Percentiles rank a stretch among this genome's conserved stretches.
Conservation (phyloP, 768 basidiomycete genomes). For the Lanmaoa rubissima region DNA sequence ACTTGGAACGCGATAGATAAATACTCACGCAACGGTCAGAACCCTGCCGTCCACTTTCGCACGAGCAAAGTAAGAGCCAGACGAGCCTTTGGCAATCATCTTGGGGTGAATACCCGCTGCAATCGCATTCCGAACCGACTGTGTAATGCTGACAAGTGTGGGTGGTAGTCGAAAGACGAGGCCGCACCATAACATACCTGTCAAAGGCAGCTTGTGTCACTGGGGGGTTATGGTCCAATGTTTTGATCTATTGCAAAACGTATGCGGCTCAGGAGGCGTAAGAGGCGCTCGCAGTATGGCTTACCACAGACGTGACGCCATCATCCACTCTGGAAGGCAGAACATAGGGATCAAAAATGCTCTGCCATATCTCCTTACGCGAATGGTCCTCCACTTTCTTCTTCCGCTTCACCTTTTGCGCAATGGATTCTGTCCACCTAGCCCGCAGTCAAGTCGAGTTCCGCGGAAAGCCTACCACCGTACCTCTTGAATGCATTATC, state of each 20-base stretch:
- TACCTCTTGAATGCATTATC: slow-evolving; percentile 84
- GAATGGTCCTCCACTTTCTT: slow-evolving; percentile 65
- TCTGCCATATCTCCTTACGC: slow-evolving; percentile 73
- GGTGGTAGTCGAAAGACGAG: slow-evolving; percentile 4
- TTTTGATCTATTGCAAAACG: slow-evolving; percentile 53
- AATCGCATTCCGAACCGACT: slow-evolving; percentile 69
- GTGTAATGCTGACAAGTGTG: slow-evolving; percentile 46
- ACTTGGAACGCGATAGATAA: not conserved
- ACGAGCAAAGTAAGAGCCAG: slow-evolving; percentile 90
- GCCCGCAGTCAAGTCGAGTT: not conserved
- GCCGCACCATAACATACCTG: slow-evolving; percentile 43
- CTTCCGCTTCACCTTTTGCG: slow-evolving; percentile 80
- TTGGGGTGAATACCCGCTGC: slow-evolving; percentile 81
- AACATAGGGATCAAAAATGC: slow-evolving; percentile 71
- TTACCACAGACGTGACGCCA: slow-evolving; percentile 21
- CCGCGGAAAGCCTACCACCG: slow-evolving; percentile 6
- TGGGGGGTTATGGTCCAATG: slow-evolving; percentile 74
- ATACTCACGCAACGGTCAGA: slow-evolving; percentile 75
- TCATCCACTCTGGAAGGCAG: slow-evolving; percentile 32
- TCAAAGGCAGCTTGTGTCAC: slow-evolving; percentile 76
- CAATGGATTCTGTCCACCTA: slow-evolving; percentile 86
- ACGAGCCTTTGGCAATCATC: slow-evolving; percentile 87
- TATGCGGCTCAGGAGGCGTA: slow-evolving; percentile 1
- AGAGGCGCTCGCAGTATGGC: not conserved
- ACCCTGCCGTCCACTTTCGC: slow-evolving; percentile 73